These are phyloP conservation scores for Medicago arabica DNA, from an alignment of 306 rosid species.

Conservation along the genomic window DNA sequence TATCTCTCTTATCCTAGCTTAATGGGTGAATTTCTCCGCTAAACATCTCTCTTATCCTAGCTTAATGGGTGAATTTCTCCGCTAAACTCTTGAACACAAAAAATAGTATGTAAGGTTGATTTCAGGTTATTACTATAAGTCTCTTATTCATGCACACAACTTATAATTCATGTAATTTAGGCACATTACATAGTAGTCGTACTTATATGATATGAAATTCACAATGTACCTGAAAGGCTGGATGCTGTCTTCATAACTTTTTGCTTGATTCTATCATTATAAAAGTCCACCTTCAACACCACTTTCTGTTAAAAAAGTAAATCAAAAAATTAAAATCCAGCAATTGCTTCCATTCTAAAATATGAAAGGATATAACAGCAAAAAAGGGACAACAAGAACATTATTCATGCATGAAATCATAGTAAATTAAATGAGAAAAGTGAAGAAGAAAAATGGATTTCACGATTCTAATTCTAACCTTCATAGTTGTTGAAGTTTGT, in stretches of 20 bases:
- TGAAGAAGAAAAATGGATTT: not conserved
- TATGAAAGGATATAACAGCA: no score
- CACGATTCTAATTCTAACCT: not conserved
- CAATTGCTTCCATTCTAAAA: no score
- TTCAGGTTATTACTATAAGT: no score
- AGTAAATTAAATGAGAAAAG: not conserved
- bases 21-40: no score
- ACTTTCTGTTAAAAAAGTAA: not conserved
- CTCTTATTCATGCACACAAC: no score
- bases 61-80: no score
- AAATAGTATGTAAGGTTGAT: no score
- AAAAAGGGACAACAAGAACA: not conserved
- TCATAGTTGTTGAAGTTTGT: not conserved
- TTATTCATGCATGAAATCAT: not conserved
- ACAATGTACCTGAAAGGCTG: slow-evolving; percentile 1
- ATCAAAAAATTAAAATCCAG: not conserved
- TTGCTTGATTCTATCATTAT: slow-evolving; percentile 9
- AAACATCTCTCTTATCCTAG: no score
- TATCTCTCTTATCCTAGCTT: no score
- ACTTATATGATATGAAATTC: not conserved
- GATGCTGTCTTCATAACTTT: slow-evolving; percentile 18
- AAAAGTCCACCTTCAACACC: not conserved
- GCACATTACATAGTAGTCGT: not conserved
- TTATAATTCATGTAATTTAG: no score
- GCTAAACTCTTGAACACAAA: no score